Percentiles rank a stretch among this genome's conserved stretches.
Evolutionary conservation across 2,329 filamentous ascomycete genomes (phyloP).

Genomic region (Rhinocladiella similis): DNA sequence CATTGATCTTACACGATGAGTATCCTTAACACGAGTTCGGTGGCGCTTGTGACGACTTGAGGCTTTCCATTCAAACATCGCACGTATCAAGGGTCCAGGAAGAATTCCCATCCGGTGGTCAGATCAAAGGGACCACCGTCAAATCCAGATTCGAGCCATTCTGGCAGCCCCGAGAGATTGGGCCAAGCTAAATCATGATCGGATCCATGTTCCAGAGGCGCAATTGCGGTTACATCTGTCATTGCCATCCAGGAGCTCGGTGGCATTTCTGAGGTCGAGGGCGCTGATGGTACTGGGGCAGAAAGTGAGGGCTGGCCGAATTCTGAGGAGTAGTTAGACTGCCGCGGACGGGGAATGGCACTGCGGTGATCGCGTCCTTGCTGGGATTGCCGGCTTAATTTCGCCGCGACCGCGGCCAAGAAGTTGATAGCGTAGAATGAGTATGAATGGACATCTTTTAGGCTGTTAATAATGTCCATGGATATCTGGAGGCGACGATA

Average conservation of each 20-base stretch:
- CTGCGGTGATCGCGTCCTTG: not conserved
- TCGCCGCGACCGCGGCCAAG: constrained; percentile 3
- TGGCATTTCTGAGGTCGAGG: no score
- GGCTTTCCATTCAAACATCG: not conserved
- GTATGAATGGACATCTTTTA: constrained; percentile 12
- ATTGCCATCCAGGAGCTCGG: no score
- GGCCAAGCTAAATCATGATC: no score
- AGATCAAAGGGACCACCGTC: not conserved
- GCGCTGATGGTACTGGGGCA: no score
- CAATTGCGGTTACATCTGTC: no score
- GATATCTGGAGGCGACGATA: constrained; percentile 3
- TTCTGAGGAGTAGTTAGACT: not conserved
- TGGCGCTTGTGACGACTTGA: not conserved
- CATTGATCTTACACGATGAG: no score
- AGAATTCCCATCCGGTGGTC: not conserved
- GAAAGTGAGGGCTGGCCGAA: not conserved
- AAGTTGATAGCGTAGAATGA: constrained; percentile 5
- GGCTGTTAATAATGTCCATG: not conserved
- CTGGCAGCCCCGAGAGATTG: not conserved
- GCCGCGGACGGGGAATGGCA: not conserved
- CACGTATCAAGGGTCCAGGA: not conserved
- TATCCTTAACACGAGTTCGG: not conserved
- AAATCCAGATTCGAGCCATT: not conserved
- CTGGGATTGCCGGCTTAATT: constrained; percentile 2
- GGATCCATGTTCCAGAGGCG: no score